Evolutionary conservation across 495 filamentous ascomycete species (phyloP), one percentile per base, ranked within the genome.

Genomic region (Xylaria palmicola): DNA sequence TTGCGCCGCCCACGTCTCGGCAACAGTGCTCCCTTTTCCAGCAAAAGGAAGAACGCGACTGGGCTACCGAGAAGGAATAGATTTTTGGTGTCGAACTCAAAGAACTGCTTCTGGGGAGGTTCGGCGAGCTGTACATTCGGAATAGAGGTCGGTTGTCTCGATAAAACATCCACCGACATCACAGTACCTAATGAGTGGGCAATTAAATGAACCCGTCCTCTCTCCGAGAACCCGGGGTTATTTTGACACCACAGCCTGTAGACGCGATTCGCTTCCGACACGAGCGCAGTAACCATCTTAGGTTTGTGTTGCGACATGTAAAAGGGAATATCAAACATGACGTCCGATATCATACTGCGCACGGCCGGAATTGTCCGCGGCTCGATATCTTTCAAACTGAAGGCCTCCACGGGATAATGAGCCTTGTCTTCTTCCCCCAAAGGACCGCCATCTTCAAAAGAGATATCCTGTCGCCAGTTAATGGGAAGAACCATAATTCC

Each of bases 301-400:
- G 88, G 86, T 65, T 97, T 94, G 74, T 97, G 94, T 65, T 94
- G 90, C 1, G 93, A 97, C 62, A 98, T 85, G 74, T 98, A 98
- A 66, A 96, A 97, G 0, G 94, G 94, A 34, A 98, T 91, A 69
- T 98, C 94, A 5, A 97, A 85, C 90, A 98, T 96, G 56, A 98
- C 92, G 70, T 98, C 94, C 55, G 89, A 92, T 62, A 98, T 92
- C 64, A 98, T 81, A 63, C 88, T 90, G 9, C 94, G 86, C 0
- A 98, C 88, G 4, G 90, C 90, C 0, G 93, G 91, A 48, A 98
- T 89, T 0, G 91, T 90, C n/a, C 86, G 81, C 0, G 91, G 92
- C 4, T 94, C 97, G 63, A 98, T 97, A 69, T 98, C 92, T 62
- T 91, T 84, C 2, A 98, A 80, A 1, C 81, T 81, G 68, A 90